Percentiles rank a stretch among this genome's conserved stretches.
phyloP scores from a whole-genome alignment of 169 alveolate species.

The Plasmodium fragile region DNA sequence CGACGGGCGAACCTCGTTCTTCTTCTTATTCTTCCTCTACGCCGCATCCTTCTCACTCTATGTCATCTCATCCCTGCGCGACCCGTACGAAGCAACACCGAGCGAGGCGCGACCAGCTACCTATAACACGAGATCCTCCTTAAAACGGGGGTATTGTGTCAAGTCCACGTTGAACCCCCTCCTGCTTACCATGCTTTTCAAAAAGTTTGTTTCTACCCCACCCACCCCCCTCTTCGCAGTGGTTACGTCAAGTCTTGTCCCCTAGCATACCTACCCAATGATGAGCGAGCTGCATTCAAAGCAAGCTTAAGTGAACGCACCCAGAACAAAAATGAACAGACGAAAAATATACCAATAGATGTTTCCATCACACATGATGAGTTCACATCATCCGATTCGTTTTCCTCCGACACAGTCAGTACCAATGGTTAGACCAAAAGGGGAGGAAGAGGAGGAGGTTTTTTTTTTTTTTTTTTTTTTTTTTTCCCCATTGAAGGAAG shows the following conservation, averaged over 20 bases:
- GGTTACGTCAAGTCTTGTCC: constrained; percentile 60
- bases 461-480: too few species aligned
- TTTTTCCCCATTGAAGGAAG: background rate
- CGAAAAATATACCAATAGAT: background rate
- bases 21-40: constrained; percentile 27
- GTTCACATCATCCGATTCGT: background rate
- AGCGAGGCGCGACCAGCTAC: background rate
- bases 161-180: background rate
- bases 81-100: constrained; percentile 40
- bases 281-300: background rate
- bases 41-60: constrained; percentile 24
- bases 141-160: background rate
- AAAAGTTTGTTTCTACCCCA: background rate
- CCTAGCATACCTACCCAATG: background rate
- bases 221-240: background rate
- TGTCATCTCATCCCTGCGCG: constrained; percentile 15
- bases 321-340: background rate
- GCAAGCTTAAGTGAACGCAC: background rate
- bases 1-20: background rate
- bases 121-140: background rate
- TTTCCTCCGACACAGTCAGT: background rate
- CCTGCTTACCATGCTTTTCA: background rate
- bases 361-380: background rate
- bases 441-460: too few species aligned
- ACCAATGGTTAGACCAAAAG: background rate